phyloP scores from a whole-genome alignment of 140 eudicot genomes.

The Oenanthe javanica region DNA sequence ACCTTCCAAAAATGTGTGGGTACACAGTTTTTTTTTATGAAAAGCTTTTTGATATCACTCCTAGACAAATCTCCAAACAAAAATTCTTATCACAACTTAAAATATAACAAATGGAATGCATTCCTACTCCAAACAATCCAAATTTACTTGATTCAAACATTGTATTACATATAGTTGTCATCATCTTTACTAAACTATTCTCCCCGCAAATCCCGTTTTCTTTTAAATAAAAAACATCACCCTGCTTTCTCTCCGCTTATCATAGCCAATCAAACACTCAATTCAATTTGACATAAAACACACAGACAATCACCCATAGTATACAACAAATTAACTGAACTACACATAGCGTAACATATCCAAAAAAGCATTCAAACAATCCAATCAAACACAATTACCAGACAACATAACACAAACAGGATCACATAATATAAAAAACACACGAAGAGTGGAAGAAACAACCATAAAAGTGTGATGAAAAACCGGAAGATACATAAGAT shows the following conservation, averaged over 20 bases:
- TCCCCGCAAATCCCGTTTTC: background rate
- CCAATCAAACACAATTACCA: background rate
- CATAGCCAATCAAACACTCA: background rate
- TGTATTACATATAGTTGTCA: background rate
- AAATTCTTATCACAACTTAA: background rate
- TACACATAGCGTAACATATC: background rate
- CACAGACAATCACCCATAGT: background rate
- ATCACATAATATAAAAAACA: background rate
- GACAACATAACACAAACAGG: background rate
- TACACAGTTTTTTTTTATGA: background rate
- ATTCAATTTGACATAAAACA: background rate
- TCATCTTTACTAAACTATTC: background rate
- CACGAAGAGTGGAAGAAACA: background rate
- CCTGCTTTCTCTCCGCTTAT: background rate
- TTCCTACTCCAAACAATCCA: background rate
- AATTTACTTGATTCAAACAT: background rate
- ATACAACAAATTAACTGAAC: background rate
- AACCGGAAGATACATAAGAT: conserved; percentile 76
- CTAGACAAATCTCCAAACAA: background rate
- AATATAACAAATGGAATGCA: background rate
- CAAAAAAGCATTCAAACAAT: too few species aligned
- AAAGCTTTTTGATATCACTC: background rate
- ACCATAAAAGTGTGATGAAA: conserved; percentile 85
- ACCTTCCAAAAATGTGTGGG: background rate
- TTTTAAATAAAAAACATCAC: too few species aligned